Evolutionary conservation across 176 grass and related monocot genomes (phyloP), one percentile per base, ranked within the genome.

Genomic region (Cenchrus americanus): DNA sequence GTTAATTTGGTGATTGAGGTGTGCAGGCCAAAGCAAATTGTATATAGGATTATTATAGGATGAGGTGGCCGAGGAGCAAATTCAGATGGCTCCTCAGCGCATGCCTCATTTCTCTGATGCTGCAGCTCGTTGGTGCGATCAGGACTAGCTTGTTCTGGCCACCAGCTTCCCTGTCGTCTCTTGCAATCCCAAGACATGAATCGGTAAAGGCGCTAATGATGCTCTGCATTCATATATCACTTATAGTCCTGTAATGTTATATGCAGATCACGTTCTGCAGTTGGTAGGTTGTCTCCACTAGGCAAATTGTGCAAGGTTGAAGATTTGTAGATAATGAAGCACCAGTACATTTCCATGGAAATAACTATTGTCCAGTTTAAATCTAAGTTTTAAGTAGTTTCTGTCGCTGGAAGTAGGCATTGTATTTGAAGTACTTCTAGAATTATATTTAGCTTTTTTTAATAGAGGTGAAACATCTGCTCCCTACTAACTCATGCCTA

Each of bases 81-180:
- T 42, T 74, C 43, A 80, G 74, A 82, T 85, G 87, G 87, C 78
- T 89, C 62, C 42, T 85, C 70, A 69, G 61, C 44, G 61, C 82
- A 40, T 89, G 76, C 70, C 71, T 85, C 77, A 5, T 85, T 75
- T 89, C 63, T 54, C 64, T 89, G 22, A 71, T 81, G 43, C 63
- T 89, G 82, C 75, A 80, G 76, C 77, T 89, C 5, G 87, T 82
- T 14, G 83, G 83, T 7, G 87, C 87, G 5, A 84, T 88, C 68
- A 73, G 87, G 61, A 57, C 26, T 5, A 80, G 30, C 71, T 55
- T 89, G 14, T 49, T 88, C 22, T 66, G 75, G 81, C 81, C 87
- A 32, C 13, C 83, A 8, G 54, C 77, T 44, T 72, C 32, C 3
- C 10, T 9, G 10, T 41, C 6, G 10, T 44, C 74, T 68, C 42